Evolutionary conservation across 192 early-diverging fungal genomes (phyloP), one percentile per base, ranked within the genome.

Genomic region (Coemansia brasiliensis): DNA sequence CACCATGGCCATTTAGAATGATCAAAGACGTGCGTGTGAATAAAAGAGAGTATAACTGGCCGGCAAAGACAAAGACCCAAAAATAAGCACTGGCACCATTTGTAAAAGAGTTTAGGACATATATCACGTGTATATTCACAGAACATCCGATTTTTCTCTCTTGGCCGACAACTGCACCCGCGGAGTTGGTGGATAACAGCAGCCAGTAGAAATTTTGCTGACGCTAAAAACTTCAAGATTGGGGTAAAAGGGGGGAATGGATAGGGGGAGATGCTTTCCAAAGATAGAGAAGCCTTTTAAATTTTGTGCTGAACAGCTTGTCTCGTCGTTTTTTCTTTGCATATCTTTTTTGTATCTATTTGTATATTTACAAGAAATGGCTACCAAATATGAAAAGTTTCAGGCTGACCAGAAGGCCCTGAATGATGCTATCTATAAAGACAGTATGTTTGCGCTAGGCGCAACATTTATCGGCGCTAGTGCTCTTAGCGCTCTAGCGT

Each of bases 401-500:
- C 18, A 65, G 49, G 75, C 51, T 7, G 65, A 78, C 21, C 16
- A 43, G 20, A 55, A 67, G 40, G 69, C 51, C 3, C 65, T 78
- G 29, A 54, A 72, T n/a, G 51, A 55, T 3, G 38, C 46, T 38
- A 78, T 72, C 37, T 44, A 58, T 20, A 61, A 43, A 53, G 65
- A 78, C 65, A 78, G 75, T 22, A 49, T 68, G 42, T 53, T 78
- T 42, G 75, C 75, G 2, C 49, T 78, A 1, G 68, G 60, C 10
- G 50, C 58, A 1, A 68, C 75, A 1, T 52, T 59, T 18, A 38
- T 72, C 32, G 61, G 60, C n/a, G 41, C 69, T 24, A 50, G 61
- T 27, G 56, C 48, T 0, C 57, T 72, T 3, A 78, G 75, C 53
- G 64, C 52, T 54, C 10, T 62, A 2, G 75, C 65, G 4, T 63